Percentiles rank a stretch among this genome's conserved stretches.
Conservation (phyloP, 306 rosid species). For the Cucumis melo region DNA sequence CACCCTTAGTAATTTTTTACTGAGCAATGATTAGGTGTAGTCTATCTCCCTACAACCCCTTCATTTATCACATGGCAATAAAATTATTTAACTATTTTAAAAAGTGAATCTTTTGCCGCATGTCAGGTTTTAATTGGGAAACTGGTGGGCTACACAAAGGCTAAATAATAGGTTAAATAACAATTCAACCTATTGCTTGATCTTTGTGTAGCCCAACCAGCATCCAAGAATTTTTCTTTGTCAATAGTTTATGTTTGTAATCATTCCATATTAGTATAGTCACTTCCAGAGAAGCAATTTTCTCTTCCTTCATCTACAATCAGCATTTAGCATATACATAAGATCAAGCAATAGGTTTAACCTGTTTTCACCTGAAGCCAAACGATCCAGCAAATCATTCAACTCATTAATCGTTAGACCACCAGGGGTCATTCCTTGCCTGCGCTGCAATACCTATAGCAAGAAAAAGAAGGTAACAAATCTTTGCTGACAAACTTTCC, state of each 20-base stretch:
- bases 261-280: background rate
- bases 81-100: too few relatives aligned
- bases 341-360: background rate
- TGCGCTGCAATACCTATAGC: slow-evolving; percentile 58
- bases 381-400: slow-evolving; percentile 69
- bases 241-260: background rate
- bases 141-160: too few relatives aligned
- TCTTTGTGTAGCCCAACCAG: too few relatives aligned
- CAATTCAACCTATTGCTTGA: too few relatives aligned
- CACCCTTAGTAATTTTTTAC: too few relatives aligned
- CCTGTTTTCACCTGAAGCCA: slow-evolving; percentile 76
- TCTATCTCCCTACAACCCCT: too few relatives aligned
- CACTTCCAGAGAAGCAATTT: background rate
- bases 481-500: background rate
- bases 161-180: too few relatives aligned
- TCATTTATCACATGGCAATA: too few relatives aligned
- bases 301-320: background rate
- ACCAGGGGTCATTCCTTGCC: slow-evolving; percentile 75
- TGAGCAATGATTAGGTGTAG: too few relatives aligned
- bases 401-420: slow-evolving; percentile 62
- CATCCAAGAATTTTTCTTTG: background rate
- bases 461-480: background rate
- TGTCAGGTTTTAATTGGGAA: too few relatives aligned
- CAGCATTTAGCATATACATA: background rate
- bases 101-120: too few relatives aligned